phyloP scores from a whole-genome alignment of 345 rosid species.

The Xanthoceras sorbifolium region DNA sequence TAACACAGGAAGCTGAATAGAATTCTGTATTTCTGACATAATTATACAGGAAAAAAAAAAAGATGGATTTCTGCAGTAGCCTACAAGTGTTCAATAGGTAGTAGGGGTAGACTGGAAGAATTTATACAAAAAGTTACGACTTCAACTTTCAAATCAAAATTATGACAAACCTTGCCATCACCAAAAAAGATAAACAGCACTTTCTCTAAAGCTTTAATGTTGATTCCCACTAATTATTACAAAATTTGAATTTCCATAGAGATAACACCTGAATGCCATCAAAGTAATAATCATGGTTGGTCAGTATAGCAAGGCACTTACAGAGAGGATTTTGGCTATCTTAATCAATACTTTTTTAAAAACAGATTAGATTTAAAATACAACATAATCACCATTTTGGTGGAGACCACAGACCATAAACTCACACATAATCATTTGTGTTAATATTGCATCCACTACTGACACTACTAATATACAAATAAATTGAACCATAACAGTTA shows the following conservation, averaged over 20 bases:
- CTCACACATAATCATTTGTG: slow-evolving; percentile 3
- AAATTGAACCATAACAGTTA: not conserved
- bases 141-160: not conserved
- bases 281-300: slow-evolving; percentile 2
- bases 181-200: slow-evolving; percentile 19
- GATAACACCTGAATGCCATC: slow-evolving; percentile 7
- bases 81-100: slow-evolving; percentile 18
- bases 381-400: slow-evolving; percentile 14
- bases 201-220: slow-evolving; percentile 1
- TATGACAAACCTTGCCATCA: not conserved
- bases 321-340: slow-evolving; percentile 14
- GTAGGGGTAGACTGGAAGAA: not conserved
- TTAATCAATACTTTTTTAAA: slow-evolving; percentile 11
- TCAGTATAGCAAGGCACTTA: not conserved
- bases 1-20: slow-evolving; percentile 61
- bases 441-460: not conserved
- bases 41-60: slow-evolving; percentile 16
- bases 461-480: slow-evolving; percentile 1
- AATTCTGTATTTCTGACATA: slow-evolving; percentile 45
- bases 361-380: not conserved
- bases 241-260: slow-evolving; percentile 18
- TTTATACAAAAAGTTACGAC: not conserved
- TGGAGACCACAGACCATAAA: slow-evolving; percentile 36
- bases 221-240: slow-evolving; percentile 24
- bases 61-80: slow-evolving; percentile 10